Percentiles rank a stretch among this genome's conserved stretches.
These are phyloP conservation scores for Metarhizium humberi DNA, from an alignment of 2,329 filamentous ascomycete genomes.

Conservation along the genomic window DNA sequence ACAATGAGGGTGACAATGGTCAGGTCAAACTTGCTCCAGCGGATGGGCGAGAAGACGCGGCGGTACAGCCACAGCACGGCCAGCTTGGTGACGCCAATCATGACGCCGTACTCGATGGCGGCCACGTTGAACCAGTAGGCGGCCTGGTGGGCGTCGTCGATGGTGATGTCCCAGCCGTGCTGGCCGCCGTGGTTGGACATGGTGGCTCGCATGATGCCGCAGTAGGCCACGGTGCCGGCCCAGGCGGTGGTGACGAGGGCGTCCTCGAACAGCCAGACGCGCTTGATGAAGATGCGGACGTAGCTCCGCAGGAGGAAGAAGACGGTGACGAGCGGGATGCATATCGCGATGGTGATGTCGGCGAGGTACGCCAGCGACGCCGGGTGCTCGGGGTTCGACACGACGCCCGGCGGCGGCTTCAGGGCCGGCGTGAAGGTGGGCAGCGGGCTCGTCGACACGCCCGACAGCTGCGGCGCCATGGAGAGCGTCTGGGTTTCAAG, in stretches of 20 bases:
- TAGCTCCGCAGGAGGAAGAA: slow-evolving; percentile 5
- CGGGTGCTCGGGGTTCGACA: slow-evolving; percentile 4
- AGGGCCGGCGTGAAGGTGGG: slow-evolving; percentile 2
- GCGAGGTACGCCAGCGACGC: slow-evolving; percentile 1
- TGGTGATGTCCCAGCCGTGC: slow-evolving; percentile 6
- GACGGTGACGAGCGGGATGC: slow-evolving; percentile 4
- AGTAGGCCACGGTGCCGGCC: slow-evolving; percentile 6
- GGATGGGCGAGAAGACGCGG: slow-evolving; percentile 5
- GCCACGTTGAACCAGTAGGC: slow-evolving; percentile 6
- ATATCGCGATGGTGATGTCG: slow-evolving; percentile 5
- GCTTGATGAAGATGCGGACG: slow-evolving; percentile 6
- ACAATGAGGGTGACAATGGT: neutral
- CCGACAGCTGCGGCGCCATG: neutral
- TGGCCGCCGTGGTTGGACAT: slow-evolving; percentile 5
- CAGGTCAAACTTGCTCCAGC: slow-evolving; percentile 3
- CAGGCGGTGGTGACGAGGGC: slow-evolving; percentile 3
- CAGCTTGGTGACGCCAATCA: slow-evolving; percentile 5
- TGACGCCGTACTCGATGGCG: slow-evolving; percentile 7
- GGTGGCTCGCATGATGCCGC: slow-evolving; percentile 7
- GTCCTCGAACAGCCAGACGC: slow-evolving; percentile 4
- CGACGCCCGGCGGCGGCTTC: slow-evolving; percentile 3
- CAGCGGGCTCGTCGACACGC: neutral
- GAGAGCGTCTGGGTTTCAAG: neutral
- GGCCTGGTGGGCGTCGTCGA: neutral
- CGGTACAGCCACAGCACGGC: slow-evolving; percentile 5